phyloP scores from a whole-genome alignment of 2,329 filamentous ascomycete species.

The Xylariaceae sp. region DNA sequence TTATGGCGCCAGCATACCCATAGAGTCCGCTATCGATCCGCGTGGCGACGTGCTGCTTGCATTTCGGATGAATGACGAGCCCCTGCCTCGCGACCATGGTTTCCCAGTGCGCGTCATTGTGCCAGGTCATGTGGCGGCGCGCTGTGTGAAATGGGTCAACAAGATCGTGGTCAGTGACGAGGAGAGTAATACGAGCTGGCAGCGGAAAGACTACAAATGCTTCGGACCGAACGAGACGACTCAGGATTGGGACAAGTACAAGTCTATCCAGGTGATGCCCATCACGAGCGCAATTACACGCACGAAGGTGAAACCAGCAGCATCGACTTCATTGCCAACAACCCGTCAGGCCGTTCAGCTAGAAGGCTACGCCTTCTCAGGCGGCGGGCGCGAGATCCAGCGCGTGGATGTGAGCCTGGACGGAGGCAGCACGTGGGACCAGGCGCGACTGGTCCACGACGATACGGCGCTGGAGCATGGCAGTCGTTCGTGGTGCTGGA shows the following conservation, averaged over 20 bases:
- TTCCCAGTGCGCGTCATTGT: conserved; percentile 60
- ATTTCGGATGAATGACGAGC: conserved; percentile 62
- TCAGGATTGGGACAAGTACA: conserved; percentile 59
- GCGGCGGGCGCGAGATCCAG: conserved; percentile 60
- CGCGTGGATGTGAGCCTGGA: conserved; percentile 66
- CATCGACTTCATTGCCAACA: conserved; percentile 8
- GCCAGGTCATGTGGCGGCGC: conserved; percentile 62
- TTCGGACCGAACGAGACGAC: conserved; percentile 60
- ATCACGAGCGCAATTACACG: conserved; percentile 63
- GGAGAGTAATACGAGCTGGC: conserved; percentile 62
- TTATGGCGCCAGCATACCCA: conserved; percentile 58
- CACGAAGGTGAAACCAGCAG: conserved; percentile 19
- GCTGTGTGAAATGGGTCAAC: conserved; percentile 66
- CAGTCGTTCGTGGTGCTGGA: conserved; percentile 59
- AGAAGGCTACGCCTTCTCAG: conserved; percentile 64
- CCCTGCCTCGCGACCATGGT: conserved; percentile 61
- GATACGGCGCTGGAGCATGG: conserved; percentile 35
- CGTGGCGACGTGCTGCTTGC: conserved; percentile 62
- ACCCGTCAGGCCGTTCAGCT: conserved; percentile 28
- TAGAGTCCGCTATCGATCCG: conserved; percentile 54
- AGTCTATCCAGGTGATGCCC: conserved; percentile 64
- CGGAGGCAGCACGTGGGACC: conserved; percentile 59
- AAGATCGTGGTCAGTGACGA: conserved; percentile 61
- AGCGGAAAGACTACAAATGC: conserved; percentile 64
- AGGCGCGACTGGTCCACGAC: conserved; percentile 55